Percentiles rank a stretch among this genome's conserved stretches.
phyloP scores from a whole-genome alignment of 1,284 basidiomycete species.

The Cutaneotrichosporon arboriforme region DNA sequence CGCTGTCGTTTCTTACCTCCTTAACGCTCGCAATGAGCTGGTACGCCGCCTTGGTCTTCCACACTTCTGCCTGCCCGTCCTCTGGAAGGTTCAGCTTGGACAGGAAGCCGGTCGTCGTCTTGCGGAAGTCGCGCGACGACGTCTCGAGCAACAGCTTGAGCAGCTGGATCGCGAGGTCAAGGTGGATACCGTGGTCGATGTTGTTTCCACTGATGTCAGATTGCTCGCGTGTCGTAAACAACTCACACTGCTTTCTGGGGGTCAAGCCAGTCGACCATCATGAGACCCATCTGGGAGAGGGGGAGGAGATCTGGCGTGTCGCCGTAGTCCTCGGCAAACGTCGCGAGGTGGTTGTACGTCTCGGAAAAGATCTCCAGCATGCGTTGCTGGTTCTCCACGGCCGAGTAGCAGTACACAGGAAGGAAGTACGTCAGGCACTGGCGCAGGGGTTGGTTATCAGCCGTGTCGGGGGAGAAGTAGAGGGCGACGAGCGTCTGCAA shows the following conservation, averaged over 20 bases:
- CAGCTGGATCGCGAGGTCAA: conserved; percentile 71
- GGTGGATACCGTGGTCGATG: conserved; percentile 59
- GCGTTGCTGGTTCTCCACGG: conserved; percentile 67
- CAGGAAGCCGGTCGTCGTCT: conserved; percentile 72
- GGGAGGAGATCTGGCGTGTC: conserved; percentile 74
- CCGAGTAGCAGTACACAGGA: conserved; percentile 86
- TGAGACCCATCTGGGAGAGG: conserved; percentile 70
- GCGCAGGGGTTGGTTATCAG: conserved; percentile 75
- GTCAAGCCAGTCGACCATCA: conserved; percentile 92
- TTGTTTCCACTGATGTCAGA: conserved; percentile 43
- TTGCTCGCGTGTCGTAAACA: background rate
- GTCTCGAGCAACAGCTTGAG: conserved; percentile 54
- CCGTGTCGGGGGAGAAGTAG: conserved; percentile 83
- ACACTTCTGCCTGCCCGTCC: conserved; percentile 54
- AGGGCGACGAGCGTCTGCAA: conserved; percentile 70
- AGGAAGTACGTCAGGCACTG: conserved; percentile 97
- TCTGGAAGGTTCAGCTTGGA: conserved; percentile 70
- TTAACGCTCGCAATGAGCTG: conserved; percentile 59
- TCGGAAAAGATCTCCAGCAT: conserved; percentile 79
- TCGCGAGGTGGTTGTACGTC: conserved; percentile 63
- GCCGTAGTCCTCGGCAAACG: conserved; percentile 61
- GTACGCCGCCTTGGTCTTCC: conserved; percentile 59
- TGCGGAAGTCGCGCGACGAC: conserved; percentile 59
- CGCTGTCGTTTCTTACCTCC: conserved; percentile 52
- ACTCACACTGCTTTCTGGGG: conserved; percentile 71